Base-by-base conservation (phyloP, 176 grass and related monocot genomes). In the Lolium perenne region DNA sequence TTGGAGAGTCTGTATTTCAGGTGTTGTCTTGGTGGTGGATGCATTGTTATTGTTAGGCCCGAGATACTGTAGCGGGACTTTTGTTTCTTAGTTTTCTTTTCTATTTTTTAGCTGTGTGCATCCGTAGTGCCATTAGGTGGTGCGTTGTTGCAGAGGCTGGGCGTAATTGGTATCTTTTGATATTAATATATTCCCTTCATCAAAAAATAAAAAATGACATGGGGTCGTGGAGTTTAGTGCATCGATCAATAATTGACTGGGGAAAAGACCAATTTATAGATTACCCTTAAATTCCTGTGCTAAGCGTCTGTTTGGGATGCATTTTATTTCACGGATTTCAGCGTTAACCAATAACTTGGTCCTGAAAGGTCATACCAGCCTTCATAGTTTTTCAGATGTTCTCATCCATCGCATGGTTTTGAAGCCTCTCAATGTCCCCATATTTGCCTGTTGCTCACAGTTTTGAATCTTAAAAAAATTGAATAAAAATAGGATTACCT, bases 131-230 rank as follows among this genome's bases (percentile, higher is more conserved):
- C n/a, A n/a, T n/a, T n/a, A n/a, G n/a, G n/a, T n/a, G n/a, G n/a
- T n/a, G n/a, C n/a, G n/a, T n/a, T n/a, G n/a, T n/a, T n/a, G n/a
- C n/a, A n/a, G n/a, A n/a, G n/a, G n/a, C n/a, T n/a, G n/a, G n/a
- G n/a, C n/a, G n/a, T n/a, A n/a, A n/a, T n/a, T n/a, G n/a, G n/a
- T n/a, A n/a, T n/a, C n/a, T n/a, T n/a, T n/a, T n/a, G n/a, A n/a
- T n/a, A n/a, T n/a, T n/a, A n/a, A n/a, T n/a, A n/a, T n/a, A n/a
- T n/a, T n/a, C n/a, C n/a, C n/a, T n/a, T n/a, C n/a, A n/a, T n/a
- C n/a, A n/a, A n/a, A n/a, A n/a, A n/a, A n/a, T n/a, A 48, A 90
- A 90, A 83, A 83, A 60, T 8, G 35, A 18, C 47, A 2, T 79
- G 16, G 38, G 53, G 14, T 79, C 35, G 55, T 79, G 74, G 17